Evolutionary conservation across 306 rosid species (phyloP).

Genomic region (Acacia acuminata): DNA sequence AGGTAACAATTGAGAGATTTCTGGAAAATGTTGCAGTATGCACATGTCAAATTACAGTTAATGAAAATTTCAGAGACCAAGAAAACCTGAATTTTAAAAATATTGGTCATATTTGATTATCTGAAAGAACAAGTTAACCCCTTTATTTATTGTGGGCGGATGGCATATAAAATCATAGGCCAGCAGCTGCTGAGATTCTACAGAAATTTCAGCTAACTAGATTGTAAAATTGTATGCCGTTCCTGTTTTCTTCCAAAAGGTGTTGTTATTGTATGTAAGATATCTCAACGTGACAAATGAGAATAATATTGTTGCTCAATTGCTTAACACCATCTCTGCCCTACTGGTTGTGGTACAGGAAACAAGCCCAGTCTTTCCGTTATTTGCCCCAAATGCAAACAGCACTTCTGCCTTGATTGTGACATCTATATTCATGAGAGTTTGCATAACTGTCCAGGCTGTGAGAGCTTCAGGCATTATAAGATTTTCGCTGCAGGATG

Average conservation of each 20-base stretch:
- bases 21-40: not conserved
- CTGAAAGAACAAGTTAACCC: slow-evolving; percentile 2
- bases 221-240: slow-evolving; percentile 4
- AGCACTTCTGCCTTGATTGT: slow-evolving; percentile 86
- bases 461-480: slow-evolving; percentile 77
- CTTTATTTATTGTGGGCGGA: slow-evolving; percentile 1
- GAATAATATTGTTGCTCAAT: slow-evolving; percentile 1
- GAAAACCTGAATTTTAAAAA: slow-evolving; percentile 15
- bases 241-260: slow-evolving; percentile 16
- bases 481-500: slow-evolving; percentile 45
- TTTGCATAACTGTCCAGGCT: slow-evolving; percentile 97
- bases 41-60: slow-evolving; percentile 12
- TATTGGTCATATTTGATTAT: slow-evolving; percentile 1
- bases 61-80: not conserved
- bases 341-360: slow-evolving; percentile 56
- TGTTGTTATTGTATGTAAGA: slow-evolving; percentile 21
- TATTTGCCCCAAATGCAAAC: slow-evolving; percentile 83
- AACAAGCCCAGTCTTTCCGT: slow-evolving; percentile 72
- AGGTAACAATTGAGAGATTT: not conserved
- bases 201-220: slow-evolving; percentile 1
- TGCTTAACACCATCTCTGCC: not conserved
- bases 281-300: not conserved
- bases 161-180: not conserved
- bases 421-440: slow-evolving; percentile 91
- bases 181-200: slow-evolving; percentile 16